Evolutionary conservation across 768 basidiomycete species (phyloP), one percentile per base, ranked within the genome.

Genomic region (Naematelia aurantialba): DNA sequence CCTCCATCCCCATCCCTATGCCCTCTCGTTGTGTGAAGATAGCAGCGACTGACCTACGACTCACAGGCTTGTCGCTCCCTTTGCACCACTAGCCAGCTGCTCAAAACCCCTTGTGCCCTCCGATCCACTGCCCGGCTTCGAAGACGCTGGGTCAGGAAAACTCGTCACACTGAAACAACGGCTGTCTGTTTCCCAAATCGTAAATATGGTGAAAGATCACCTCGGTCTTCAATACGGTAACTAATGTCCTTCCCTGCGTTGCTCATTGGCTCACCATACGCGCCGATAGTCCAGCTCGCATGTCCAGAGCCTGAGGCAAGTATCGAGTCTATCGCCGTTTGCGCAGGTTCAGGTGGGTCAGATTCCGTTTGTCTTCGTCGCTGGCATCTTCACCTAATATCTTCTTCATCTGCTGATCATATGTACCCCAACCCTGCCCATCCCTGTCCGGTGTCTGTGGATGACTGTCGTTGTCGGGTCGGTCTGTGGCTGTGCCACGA

Each of bases 301-400:
- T 55, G 59, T 5, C 72, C 72, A 1, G 54, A 60, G 29, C 42
- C 39, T 14, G 42, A 63, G 21, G 49, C 26, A 17, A 31, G 58
- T 57, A 76, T 81, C 66, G 76, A 62, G 69, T 84, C 85, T 26
- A 82, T 96, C 58, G 92, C 89, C 52, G 86, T 97, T 60, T 96
- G 93, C 76, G 92, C 92, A 31, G 94, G 94, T 31, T 87, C 87
- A 26, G 93, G 91, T 50, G 49, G 22, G 52, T 55, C 57, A 12
- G 11, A n/a, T 39, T 39, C 17, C 34, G 17, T 39, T 39, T 39
- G n/a, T n/a, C n/a, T n/a, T n/a, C n/a, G n/a, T n/a, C n/a, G n/a
- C n/a, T n/a, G n/a, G n/a, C n/a, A n/a, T n/a, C n/a, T n/a, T n/a
- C n/a, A n/a, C n/a, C n/a, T n/a, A n/a, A n/a, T n/a, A n/a, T n/a